Evolutionary conservation across 768 basidiomycete genomes (phyloP).

Genomic region (Postia placenta): DNA sequence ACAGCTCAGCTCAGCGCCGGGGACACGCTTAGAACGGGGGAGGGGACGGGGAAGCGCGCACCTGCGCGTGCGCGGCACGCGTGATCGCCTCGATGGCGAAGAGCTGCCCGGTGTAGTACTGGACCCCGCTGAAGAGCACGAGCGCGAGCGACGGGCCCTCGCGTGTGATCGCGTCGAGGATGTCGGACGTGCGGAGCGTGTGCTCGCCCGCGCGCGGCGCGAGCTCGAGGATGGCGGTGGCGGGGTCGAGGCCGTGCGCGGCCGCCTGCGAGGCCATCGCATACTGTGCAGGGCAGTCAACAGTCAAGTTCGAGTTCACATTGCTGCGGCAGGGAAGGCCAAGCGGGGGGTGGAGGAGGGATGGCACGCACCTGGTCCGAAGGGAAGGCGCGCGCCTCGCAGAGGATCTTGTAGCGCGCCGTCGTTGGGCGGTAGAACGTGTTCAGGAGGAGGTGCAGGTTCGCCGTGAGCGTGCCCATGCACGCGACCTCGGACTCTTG

Average conservation of each 20-base stretch:
- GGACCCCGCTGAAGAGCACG: conserved; percentile 89
- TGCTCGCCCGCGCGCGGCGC: conserved; percentile 80
- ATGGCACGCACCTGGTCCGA: conserved; percentile 75
- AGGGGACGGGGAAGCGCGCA: conserved; percentile 23
- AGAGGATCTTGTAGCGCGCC: conserved; percentile 87
- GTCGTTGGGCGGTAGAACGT: conserved; percentile 89
- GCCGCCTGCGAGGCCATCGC: conserved; percentile 90
- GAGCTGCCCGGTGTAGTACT: conserved; percentile 95
- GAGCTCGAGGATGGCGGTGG: conserved; percentile 70
- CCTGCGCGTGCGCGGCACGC: conserved; percentile 77
- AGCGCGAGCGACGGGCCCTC: conserved; percentile 79
- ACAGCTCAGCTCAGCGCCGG: background rate
- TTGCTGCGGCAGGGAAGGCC: background rate
- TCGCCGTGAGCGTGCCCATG: conserved; percentile 92
- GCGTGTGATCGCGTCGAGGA: conserved; percentile 64
- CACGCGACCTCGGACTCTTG: conserved; percentile 87
- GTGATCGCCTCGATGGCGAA: conserved; percentile 89
- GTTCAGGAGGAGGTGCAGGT: conserved; percentile 93
- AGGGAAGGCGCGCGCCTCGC: conserved; percentile 92
- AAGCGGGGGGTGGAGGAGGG: background rate
- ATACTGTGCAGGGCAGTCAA: conserved; percentile 48
- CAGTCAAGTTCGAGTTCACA: background rate
- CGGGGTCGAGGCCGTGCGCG: conserved; percentile 72
- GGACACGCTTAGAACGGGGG: conserved; percentile 4
- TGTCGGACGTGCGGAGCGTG: conserved; percentile 83